Evolutionary conservation across 352 stramenopile genomes (phyloP).

Genomic region (Albugo candida): DNA sequence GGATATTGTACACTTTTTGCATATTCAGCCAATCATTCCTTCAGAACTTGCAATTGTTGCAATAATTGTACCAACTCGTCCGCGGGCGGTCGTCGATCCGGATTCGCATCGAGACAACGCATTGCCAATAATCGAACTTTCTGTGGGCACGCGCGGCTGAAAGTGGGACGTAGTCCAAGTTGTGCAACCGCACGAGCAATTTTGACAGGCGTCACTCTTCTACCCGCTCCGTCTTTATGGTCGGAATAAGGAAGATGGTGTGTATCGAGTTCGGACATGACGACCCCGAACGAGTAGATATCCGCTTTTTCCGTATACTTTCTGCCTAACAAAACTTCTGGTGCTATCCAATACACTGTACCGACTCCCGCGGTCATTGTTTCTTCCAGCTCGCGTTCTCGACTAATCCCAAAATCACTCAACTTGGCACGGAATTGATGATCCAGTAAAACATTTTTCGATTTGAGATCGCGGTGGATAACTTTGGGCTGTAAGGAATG

Average conservation of each 20-base stretch:
- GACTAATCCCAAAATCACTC: constrained; percentile 61
- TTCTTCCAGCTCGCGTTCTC: constrained; percentile 50
- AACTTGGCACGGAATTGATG: constrained; percentile 39
- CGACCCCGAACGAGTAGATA: constrained; percentile 71
- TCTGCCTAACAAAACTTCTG: constrained; percentile 59
- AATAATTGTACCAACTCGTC: constrained; percentile 48
- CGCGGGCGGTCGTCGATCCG: constrained; percentile 40
- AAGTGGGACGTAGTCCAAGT: constrained; percentile 41
- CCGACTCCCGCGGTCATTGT: constrained; percentile 68
- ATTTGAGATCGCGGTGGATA: constrained; percentile 67
- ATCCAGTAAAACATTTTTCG: constrained; percentile 58
- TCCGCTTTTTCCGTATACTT: constrained; percentile 75
- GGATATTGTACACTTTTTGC: too few relatives aligned
- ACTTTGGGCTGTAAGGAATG: constrained; percentile 51
- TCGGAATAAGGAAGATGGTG: constrained; percentile 64
- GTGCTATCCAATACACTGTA: constrained; percentile 72
- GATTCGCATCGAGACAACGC: constrained; percentile 47
- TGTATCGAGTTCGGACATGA: constrained; percentile 64
- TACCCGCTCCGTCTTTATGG: constrained; percentile 41
- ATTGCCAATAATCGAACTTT: constrained; percentile 35
- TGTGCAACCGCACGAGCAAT: constrained; percentile 70
- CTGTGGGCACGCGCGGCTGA: constrained; percentile 25
- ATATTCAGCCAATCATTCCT: too few relatives aligned
- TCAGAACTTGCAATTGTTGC: constrained; percentile 6
- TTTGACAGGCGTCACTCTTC: constrained; percentile 68